Evolutionary conservation across 495 filamentous ascomycete species (phyloP), one percentile per base, ranked within the genome.

Genomic region (Penicillium longicatenatum): DNA sequence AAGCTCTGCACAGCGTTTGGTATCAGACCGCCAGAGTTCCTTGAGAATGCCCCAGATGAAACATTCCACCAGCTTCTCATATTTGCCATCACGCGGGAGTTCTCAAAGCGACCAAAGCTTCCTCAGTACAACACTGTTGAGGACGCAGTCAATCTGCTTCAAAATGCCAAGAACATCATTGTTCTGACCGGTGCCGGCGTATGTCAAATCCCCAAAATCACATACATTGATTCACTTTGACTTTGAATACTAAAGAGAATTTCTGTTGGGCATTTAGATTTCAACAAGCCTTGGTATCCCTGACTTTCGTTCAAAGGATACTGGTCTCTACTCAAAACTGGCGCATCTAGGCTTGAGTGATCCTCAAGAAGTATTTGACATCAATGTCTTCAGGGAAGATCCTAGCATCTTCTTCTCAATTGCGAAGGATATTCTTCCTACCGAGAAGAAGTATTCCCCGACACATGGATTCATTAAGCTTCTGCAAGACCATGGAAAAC

Each of bases 391-490:
- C 70, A 84, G 84, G 47, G 84, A 93, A 55, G 90, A 98, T 62
- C 94, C 93, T 6, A 86, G 75, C 52, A 90, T 93, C 55, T 98
- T 98, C 78, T 98, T 95, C 75, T 89, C 85, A 10, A 84, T 98
- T 44, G 94, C 94, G 6, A 89, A 89, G 61, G 92, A 96, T 65
- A 97, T 98, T 56, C 75, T 98, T 7, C 93, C 94, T 2, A 85
- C 84, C 7, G 76, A 80, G 54, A 80, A 77, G 63, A 88, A 86
- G 60, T 88, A 83, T 73, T 92, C 94, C 0, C 94, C 94, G 0
- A 97, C 94, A 0, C 94, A 98, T 73, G 89, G 86, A 41, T 98
- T 98, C 75, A 95, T 98, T 61, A 86, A 85, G n/a, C 80, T 97
- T n/a, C 82, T 98, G 2, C 92, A 98, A 68, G 81, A 92, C 57